Percentiles rank a stretch among this genome's conserved stretches.
Conservation (phyloP, 345 rosid genomes). For the Citrus reticulata region DNA sequence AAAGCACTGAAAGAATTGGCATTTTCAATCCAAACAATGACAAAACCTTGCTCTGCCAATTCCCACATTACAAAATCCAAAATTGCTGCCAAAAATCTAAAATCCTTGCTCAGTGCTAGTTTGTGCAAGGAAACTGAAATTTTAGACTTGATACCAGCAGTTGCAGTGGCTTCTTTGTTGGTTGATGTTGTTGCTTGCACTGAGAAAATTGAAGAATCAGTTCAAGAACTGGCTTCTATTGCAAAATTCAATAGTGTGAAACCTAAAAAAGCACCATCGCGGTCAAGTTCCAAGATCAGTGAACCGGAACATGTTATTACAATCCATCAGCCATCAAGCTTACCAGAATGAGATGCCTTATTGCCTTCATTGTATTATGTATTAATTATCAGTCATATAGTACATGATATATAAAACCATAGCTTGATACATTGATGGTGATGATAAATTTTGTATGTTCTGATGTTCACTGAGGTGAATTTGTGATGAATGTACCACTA, state of each 20-base stretch:
- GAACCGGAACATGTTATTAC: conserved; percentile 7
- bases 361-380: too few relatives aligned
- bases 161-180: conserved; percentile 25
- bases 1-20: conserved; percentile 36
- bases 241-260: conserved; percentile 22
- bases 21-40: conserved; percentile 24
- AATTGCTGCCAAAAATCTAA: conserved; percentile 19
- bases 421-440: too few relatives aligned
- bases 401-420: too few relatives aligned
- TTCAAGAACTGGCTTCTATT: conserved; percentile 25
- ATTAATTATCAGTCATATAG: too few relatives aligned
- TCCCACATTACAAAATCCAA: conserved; percentile 27
- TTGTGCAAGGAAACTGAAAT: conserved; percentile 20
- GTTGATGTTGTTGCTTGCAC: conserved; percentile 24
- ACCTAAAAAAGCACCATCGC: not conserved
- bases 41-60: conserved; percentile 9
- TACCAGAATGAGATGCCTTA: not conserved
- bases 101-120: conserved; percentile 9
- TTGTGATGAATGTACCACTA: not conserved
- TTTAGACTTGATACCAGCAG: conserved; percentile 18
- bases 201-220: conserved; percentile 27
- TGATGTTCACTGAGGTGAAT: not conserved
- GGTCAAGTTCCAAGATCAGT: not conserved
- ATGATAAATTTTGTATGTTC: too few relatives aligned
- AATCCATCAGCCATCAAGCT: not conserved